Evolutionary conservation across 768 basidiomycete species (phyloP).

Genomic region (Coprinellus micaceus): DNA sequence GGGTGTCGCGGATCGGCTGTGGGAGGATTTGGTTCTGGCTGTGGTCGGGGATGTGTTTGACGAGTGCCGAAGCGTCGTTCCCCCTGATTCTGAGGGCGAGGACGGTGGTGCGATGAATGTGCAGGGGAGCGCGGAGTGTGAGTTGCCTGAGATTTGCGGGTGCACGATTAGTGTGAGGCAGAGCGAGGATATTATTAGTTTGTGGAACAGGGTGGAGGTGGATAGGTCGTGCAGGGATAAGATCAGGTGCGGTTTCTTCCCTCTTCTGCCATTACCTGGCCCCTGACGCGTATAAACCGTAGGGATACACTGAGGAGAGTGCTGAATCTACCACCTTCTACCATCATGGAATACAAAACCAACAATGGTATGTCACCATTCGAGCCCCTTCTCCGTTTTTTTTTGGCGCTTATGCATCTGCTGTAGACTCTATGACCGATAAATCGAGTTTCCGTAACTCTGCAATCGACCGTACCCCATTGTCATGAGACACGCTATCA

Average conservation of each 20-base stretch:
- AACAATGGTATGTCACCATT: slow-evolving; percentile 63
- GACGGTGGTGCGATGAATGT: slow-evolving; percentile 25
- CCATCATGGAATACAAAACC: slow-evolving; percentile 92
- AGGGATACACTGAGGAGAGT: slow-evolving; percentile 81
- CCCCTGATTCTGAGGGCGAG: slow-evolving; percentile 23
- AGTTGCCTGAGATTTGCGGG: slow-evolving; percentile 86
- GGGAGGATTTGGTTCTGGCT: slow-evolving; percentile 87
- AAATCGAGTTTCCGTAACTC: slow-evolving; percentile 80
- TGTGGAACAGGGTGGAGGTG: slow-evolving; percentile 87
- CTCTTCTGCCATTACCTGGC: neutral
- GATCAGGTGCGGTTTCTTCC: slow-evolving; percentile 63
- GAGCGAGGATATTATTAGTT: slow-evolving; percentile 88
- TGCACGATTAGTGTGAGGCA: slow-evolving; percentile 92
- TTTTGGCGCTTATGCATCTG: slow-evolving; percentile 4
- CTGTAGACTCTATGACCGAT: slow-evolving; percentile 81
- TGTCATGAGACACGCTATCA: slow-evolving; percentile 14
- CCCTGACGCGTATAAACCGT: slow-evolving; percentile 2
- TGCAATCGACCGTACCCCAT: slow-evolving; percentile 22
- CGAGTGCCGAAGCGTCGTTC: slow-evolving; percentile 44
- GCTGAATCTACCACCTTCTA: slow-evolving; percentile 70
- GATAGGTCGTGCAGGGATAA: slow-evolving; percentile 74
- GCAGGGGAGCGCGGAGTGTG: slow-evolving; percentile 40
- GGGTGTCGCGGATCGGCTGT: slow-evolving; percentile 83
- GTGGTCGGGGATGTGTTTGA: slow-evolving; percentile 91
- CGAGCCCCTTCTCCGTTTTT: neutral